Evolutionary conservation across 1,284 basidiomycete genomes (phyloP), one percentile per base, ranked within the genome.

Genomic region (Cryptococcus floricola): DNA sequence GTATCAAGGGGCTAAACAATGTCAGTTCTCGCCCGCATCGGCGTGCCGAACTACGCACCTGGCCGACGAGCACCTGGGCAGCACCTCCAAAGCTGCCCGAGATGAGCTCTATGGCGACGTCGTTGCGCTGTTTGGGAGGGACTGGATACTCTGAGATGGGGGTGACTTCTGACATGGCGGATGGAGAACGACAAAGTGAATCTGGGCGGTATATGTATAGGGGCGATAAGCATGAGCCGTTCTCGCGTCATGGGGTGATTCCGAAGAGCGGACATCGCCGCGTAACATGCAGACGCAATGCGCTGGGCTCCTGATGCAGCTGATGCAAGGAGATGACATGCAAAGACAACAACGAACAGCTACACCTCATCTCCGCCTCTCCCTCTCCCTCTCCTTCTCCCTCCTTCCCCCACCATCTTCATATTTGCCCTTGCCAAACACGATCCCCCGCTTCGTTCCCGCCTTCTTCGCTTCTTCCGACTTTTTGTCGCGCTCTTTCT

Each of bases 51-150:
- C 77, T 56, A 23, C 23, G 23, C 56, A 77, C 76, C 66, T 92
- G 91, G 3, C 91, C 91, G 38, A 91, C 86, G 9, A 95, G 79
- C 27, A 96, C 91, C 60, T 77, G 77, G 8, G 69, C 60, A 2
- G 77, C 76, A 16, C 79, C 79, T 38, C 77, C 77, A 9, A 77
- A 67, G 52, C 69, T 71, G n/a, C 78, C 77, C 8, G 73, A 67
- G 18, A 78, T 66, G 28, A 78, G 73, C 63, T 77, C 73, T 57
- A 76, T 72, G 6, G 69, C 65, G 28, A 75, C 60, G 52, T 70
- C 67, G 57, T 74, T 75, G 34, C 63, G 57, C 59, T 69, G 60
- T 48, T 63, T 67, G 3, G 70, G 71, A 13, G 70, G 69, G 43
- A 62, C 64, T 27, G 69, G 68, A 43, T 63, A 62, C 19, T 48